phyloP scores from a whole-genome alignment of 495 filamentous ascomycete genomes.

The Bombardia bombarda region DNA sequence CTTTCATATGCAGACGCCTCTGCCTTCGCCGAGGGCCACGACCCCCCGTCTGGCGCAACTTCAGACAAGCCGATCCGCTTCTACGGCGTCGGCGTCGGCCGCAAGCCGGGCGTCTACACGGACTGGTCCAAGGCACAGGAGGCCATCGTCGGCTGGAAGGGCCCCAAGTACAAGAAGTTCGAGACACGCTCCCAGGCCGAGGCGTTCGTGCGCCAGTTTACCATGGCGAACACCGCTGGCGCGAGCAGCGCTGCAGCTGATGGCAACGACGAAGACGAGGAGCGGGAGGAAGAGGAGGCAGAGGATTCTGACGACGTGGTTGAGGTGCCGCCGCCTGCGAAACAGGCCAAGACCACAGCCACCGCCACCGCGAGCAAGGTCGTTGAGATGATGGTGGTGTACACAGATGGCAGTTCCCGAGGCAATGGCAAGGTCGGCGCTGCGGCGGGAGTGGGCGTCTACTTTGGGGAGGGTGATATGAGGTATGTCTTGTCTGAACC shows the following conservation, averaged over 20 bases:
- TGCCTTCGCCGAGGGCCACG: constrained; percentile 61
- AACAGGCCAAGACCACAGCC: constrained; percentile 47
- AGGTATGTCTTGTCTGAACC: constrained; percentile 56
- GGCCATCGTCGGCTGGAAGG: constrained; percentile 68
- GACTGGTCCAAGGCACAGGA: constrained; percentile 73
- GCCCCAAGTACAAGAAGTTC: constrained; percentile 78
- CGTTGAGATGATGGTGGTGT: constrained; percentile 48
- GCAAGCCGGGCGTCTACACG: constrained; percentile 79
- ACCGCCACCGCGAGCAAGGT: background rate
- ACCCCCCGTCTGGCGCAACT: constrained; percentile 21
- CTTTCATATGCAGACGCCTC: constrained; percentile 66
- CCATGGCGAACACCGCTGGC: too few relatives aligned
- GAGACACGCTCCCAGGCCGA: constrained; percentile 67
- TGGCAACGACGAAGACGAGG: constrained; percentile 34
- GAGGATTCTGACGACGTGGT: constrained; percentile 28
- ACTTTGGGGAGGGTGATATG: constrained; percentile 63
- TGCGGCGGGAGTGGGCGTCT: constrained; percentile 80
- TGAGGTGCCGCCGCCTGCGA: constrained; percentile 33
- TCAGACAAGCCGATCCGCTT: constrained; percentile 44
- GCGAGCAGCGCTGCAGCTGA: too few relatives aligned
- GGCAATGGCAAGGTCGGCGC: constrained; percentile 69
- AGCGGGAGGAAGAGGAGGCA: constrained; percentile 22
- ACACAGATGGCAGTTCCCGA: constrained; percentile 80
- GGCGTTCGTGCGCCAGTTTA: constrained; percentile 26
- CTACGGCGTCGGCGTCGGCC: constrained; percentile 81